Conservation (phyloP, 805 yeast genomes). For the Ogataea salicorniae region DNA sequence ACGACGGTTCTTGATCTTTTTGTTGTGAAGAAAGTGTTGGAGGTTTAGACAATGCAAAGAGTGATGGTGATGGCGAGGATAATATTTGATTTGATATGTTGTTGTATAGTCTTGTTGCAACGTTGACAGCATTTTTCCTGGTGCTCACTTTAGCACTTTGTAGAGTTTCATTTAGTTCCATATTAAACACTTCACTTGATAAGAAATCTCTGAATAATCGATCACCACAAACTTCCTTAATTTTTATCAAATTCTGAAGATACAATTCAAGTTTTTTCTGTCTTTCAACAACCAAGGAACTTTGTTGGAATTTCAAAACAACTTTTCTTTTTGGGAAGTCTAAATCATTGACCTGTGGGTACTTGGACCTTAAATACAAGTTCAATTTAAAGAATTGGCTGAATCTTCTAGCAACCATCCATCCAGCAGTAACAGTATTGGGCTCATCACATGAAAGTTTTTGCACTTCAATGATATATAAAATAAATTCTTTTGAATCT, state of each 20-base stretch:
- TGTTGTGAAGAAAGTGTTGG: background rate
- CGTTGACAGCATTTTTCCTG: conserved; percentile 15
- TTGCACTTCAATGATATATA: conserved; percentile 75
- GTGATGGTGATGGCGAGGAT: conserved; percentile 4
- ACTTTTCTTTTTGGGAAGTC: conserved; percentile 58
- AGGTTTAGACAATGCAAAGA: background rate
- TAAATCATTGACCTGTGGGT: conserved; percentile 44
- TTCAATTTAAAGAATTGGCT: conserved; percentile 77
- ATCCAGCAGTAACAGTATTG: conserved; percentile 54
- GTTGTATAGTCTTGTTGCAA: conserved; percentile 30
- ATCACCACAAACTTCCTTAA: conserved; percentile 70
- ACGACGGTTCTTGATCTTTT: conserved; percentile 9
- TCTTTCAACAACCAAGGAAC: conserved; percentile 59
- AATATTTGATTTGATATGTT: conserved; percentile 25
- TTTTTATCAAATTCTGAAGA: conserved; percentile 47
- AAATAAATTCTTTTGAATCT: conserved; percentile 52
- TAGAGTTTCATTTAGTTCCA: conserved; percentile 16
- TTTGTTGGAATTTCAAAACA: conserved; percentile 67
- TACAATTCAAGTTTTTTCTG: conserved; percentile 58
- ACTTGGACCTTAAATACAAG: conserved; percentile 51
- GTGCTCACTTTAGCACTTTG: conserved; percentile 7
- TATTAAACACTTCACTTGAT: conserved; percentile 59
- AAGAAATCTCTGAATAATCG: conserved; percentile 69
- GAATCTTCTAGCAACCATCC: conserved; percentile 89
- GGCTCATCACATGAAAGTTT: conserved; percentile 33